These are phyloP conservation scores for Vitis labrusca DNA, from an alignment of 164 flowering plant genomes.

Conservation along the genomic window DNA sequence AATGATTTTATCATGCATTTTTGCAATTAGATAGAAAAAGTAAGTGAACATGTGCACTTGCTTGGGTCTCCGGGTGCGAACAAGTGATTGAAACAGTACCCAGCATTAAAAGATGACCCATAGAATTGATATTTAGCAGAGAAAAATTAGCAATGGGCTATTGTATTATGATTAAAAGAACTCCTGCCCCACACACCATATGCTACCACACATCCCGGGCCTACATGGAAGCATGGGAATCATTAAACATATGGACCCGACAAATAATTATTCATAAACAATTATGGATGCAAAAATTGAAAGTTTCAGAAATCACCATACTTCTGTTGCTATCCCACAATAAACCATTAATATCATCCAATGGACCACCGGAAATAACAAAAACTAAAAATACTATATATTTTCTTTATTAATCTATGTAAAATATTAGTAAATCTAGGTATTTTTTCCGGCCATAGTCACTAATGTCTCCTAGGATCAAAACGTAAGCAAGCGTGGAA, in stretches of 20 bases:
- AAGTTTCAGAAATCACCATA: conserved; percentile 9
- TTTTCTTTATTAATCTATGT: neutral
- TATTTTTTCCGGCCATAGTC: neutral
- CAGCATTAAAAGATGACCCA: conserved; percentile 16
- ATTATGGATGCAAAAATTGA: neutral
- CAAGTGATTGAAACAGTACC: neutral
- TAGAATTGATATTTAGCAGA: conserved; percentile 9
- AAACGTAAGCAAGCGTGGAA: neutral
- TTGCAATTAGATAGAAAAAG: too few species aligned
- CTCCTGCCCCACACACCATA: conserved; percentile 15
- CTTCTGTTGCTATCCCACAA: conserved; percentile 11
- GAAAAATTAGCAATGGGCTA: neutral
- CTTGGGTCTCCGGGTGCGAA: too few species aligned
- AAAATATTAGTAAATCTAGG: neutral
- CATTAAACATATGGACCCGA: conserved; percentile 25
- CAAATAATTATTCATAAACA: conserved; percentile 10
- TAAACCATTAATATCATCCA: neutral
- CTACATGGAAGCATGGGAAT: conserved; percentile 14
- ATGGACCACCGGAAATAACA: neutral
- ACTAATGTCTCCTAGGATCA: neutral
- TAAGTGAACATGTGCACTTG: too few species aligned
- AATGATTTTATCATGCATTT: too few species aligned
- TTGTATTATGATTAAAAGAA: conserved; percentile 1
- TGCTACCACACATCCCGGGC: conserved; percentile 24
- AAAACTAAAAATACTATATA: neutral